Conservation (phyloP, 1,284 basidiomycete species). For the Serendipita sp. region DNA sequence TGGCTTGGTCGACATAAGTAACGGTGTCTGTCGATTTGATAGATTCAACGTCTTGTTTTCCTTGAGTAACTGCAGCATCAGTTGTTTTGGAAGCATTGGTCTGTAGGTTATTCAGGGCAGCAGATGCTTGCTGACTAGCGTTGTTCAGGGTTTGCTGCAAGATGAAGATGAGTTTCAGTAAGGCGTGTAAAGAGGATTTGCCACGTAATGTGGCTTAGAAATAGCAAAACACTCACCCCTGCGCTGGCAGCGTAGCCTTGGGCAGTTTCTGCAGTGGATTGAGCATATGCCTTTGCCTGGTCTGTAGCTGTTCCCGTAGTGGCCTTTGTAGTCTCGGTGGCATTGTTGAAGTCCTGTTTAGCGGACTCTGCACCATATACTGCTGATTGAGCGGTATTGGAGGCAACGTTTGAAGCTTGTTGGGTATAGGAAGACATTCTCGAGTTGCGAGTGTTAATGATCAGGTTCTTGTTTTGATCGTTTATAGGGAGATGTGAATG, state of each 20-base stretch:
- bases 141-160: constrained; percentile 30
- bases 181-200: not conserved
- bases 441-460: no score
- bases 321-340: not conserved
- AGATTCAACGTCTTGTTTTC: constrained; percentile 33
- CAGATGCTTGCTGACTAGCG: constrained; percentile 27
- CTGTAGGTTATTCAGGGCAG: constrained; percentile 33
- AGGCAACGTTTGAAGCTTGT: not conserved
- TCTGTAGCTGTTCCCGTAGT: constrained; percentile 1
- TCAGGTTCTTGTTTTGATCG: no score
- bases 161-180: not conserved
- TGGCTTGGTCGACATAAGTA: constrained; percentile 39
- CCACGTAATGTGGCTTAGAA: not conserved
- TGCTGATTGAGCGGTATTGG: not conserved
- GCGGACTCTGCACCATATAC: not conserved
- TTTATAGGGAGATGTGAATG: no score
- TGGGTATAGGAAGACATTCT: not conserved
- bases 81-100: constrained; percentile 29
- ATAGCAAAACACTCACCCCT: not conserved
- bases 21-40: constrained; percentile 25
- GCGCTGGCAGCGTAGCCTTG: not conserved
- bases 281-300: constrained; percentile 1
- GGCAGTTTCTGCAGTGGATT: not conserved
- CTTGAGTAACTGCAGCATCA: constrained; percentile 39
- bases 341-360: not conserved